phyloP scores from a whole-genome alignment of 2,329 filamentous ascomycete species.

The Hymenoscyphus occultus region DNA sequence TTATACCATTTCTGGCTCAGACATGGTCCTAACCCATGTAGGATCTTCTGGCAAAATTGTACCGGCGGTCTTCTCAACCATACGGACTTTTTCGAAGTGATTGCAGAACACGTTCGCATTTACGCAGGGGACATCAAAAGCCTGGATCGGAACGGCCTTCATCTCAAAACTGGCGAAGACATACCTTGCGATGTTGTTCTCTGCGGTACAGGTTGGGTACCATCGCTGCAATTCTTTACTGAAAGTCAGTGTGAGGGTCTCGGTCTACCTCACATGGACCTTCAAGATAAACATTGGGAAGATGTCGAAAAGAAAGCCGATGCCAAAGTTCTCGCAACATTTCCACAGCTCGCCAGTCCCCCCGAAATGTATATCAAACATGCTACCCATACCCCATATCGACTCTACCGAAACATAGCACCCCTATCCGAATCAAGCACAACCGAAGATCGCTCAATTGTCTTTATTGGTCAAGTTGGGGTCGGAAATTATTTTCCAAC shows the following conservation, averaged over 20 bases:
- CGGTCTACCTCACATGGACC: constrained; percentile 25
- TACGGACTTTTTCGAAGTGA: constrained; percentile 30
- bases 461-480: constrained; percentile 31
- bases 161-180: constrained; percentile 18
- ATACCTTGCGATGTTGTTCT: constrained; percentile 31
- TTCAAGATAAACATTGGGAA: constrained; percentile 23
- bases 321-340: constrained; percentile 25
- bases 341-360: constrained; percentile 30
- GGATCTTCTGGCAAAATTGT: constrained; percentile 33
- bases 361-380: constrained; percentile 26
- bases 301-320: constrained; percentile 29
- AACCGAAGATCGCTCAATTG: constrained; percentile 28
- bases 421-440: constrained; percentile 20
- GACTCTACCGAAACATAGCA: constrained; percentile 30
- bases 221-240: constrained; percentile 29
- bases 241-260: constrained; percentile 23
- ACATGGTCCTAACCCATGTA: constrained; percentile 5
- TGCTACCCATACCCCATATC: constrained; percentile 26
- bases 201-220: constrained; percentile 32
- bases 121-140: constrained; percentile 24
- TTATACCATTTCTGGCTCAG: not conserved
- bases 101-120: constrained; percentile 29
- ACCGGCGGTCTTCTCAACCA: constrained; percentile 34
- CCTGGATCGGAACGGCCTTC: constrained; percentile 22
- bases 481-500: constrained; percentile 29